phyloP scores from a whole-genome alignment of 441 rosid genomes.

The Pelargonium fulgidum region DNA sequence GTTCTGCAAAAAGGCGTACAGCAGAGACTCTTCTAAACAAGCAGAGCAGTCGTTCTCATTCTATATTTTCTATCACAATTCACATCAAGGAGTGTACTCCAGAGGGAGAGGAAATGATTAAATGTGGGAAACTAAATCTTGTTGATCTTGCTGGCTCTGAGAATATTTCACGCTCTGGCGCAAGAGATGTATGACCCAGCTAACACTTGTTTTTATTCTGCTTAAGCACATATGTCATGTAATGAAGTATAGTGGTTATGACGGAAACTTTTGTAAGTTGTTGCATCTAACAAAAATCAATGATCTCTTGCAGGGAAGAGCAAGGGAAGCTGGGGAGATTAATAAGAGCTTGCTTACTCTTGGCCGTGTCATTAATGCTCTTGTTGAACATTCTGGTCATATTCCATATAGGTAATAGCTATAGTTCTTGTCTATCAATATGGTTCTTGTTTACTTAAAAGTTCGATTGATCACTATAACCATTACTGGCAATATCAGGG shows the following conservation, averaged over 20 bases:
- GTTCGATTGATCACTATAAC: slow-evolving; percentile 3
- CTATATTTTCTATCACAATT: slow-evolving; percentile 92
- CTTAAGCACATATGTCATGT: not conserved
- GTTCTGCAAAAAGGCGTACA: slow-evolving; percentile 94
- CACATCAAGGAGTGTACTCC: slow-evolving; percentile 95
- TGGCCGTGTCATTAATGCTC: slow-evolving; percentile 94
- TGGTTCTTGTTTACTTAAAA: slow-evolving; percentile 15
- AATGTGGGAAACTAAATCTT: slow-evolving; percentile 93
- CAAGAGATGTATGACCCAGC: slow-evolving; percentile 67
- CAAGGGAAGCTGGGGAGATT: slow-evolving; percentile 99
- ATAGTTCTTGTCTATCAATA: not conserved
- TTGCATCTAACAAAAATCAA: slow-evolving; percentile 14
- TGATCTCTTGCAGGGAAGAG: slow-evolving; percentile 70
- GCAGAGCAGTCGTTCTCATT: slow-evolving; percentile 99
- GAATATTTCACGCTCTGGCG: slow-evolving; percentile 97
- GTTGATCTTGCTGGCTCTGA: slow-evolving; percentile 99
- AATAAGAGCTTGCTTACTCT: slow-evolving; percentile 98
- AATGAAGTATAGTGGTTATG: not conserved
- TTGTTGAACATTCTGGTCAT: slow-evolving; percentile 96
- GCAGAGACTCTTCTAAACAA: slow-evolving; percentile 98
- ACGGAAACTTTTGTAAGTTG: not conserved
- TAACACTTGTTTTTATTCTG: not conserved
- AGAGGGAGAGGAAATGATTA: slow-evolving; percentile 96
- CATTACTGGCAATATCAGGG: slow-evolving; percentile 45
- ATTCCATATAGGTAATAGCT: slow-evolving; percentile 78